Evolutionary conservation across 2,329 filamentous ascomycete genomes (phyloP).

Genomic region (Rhinocladiella mackenziei): DNA sequence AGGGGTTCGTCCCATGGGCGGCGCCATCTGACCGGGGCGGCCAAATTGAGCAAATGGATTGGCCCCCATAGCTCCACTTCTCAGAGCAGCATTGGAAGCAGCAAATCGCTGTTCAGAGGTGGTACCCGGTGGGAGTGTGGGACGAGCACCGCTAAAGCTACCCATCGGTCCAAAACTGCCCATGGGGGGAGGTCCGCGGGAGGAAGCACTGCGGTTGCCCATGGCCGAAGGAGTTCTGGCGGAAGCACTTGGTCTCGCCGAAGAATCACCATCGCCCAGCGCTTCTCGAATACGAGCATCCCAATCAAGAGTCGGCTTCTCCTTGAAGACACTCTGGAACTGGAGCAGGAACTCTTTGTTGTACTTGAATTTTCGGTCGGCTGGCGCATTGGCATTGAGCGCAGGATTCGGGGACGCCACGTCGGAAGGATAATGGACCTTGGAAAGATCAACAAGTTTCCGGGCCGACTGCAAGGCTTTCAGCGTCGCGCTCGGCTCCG

Average conservation of each 20-base stretch:
- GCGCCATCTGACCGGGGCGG: conserved; percentile 56
- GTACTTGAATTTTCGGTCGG: conserved; percentile 83
- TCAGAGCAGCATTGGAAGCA: conserved; percentile 53
- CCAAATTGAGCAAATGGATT: conserved; percentile 59
- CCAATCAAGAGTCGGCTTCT: conserved; percentile 94
- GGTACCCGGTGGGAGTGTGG: conserved; percentile 68
- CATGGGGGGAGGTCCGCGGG: conserved; percentile 49
- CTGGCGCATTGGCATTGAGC: conserved; percentile 69
- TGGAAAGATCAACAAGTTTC: conserved; percentile 74
- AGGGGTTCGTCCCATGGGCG: conserved; percentile 61
- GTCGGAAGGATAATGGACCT: conserved; percentile 75
- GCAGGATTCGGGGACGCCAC: conserved; percentile 89
- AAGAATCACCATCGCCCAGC: conserved; percentile 69
- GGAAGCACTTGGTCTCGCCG: conserved; percentile 62
- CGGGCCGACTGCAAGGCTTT: conserved; percentile 89
- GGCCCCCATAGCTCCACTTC: conserved; percentile 38
- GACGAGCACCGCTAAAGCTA: conserved; percentile 53
- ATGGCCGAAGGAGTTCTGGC: conserved; percentile 47
- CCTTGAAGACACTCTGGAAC: conserved; percentile 92
- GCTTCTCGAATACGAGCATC: conserved; percentile 79
- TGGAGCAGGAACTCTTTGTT: conserved; percentile 93
- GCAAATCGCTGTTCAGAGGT: conserved; percentile 73
- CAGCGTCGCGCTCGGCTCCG: conserved; percentile 88
- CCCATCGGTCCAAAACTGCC: conserved; percentile 62
- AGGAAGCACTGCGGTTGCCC: conserved; percentile 49